Conservation (phyloP, 1,139 yeast genomes). For the Blastobotrys petasosporus region DNA sequence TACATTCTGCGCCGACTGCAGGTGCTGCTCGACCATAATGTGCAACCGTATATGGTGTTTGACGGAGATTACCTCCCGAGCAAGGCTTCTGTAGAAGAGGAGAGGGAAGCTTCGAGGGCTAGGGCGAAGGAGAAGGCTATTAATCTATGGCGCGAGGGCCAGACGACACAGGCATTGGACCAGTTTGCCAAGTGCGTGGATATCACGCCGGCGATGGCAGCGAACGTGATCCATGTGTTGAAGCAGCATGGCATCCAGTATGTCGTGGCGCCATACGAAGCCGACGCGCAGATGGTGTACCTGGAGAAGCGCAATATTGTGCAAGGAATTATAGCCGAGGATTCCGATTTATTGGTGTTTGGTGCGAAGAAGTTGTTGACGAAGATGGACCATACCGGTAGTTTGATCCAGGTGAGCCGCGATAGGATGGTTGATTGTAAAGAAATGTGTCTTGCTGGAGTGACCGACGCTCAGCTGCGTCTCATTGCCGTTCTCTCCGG, state of each 20-base stretch:
- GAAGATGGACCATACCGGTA: conserved; percentile 67
- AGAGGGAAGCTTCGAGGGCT: conserved; percentile 39
- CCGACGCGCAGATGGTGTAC: conserved; percentile 94
- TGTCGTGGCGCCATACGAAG: conserved; percentile 97
- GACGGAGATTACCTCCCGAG: conserved; percentile 88
- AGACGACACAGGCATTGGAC: conserved; percentile 55
- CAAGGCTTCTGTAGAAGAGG: conserved; percentile 66
- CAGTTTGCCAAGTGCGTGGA: conserved; percentile 64
- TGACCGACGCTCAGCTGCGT: conserved; percentile 56
- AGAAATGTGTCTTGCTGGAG: conserved; percentile 38
- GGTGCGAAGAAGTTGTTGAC: conserved; percentile 77
- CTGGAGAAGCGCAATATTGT: conserved; percentile 70
- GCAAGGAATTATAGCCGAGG: conserved; percentile 88
- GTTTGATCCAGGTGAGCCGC: conserved; percentile 62
- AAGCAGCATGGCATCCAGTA: conserved; percentile 55
- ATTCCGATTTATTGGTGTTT: conserved; percentile 84
- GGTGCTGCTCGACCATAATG: conserved; percentile 59
- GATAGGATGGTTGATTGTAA: conserved; percentile 34
- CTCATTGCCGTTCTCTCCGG: conserved; percentile 85
- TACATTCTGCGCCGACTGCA: conserved; percentile 53
- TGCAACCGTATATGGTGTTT: conserved; percentile 83
- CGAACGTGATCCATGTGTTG: conserved; percentile 66
- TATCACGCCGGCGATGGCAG: conserved; percentile 89
- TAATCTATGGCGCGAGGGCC: conserved; percentile 37
- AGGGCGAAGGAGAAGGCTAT: conserved; percentile 23